Percentiles rank a stretch among this genome's conserved stretches.
Evolutionary conservation across 805 yeast genomes (phyloP).

Genomic region (Suhomyces kilbournensis): DNA sequence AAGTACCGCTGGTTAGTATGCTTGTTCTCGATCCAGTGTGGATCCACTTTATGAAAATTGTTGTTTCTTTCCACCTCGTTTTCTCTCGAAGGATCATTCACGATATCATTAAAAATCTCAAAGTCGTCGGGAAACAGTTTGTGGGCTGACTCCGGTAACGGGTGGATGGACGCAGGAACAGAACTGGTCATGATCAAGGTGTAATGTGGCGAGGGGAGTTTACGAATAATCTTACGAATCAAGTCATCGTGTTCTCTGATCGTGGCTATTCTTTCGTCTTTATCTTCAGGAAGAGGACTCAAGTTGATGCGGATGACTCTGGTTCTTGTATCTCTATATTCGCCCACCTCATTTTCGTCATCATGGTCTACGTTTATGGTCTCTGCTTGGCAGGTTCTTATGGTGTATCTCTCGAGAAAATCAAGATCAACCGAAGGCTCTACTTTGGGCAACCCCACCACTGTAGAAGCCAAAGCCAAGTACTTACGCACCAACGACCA

Average conservation of each 20-base stretch:
- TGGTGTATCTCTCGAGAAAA: slow-evolving; percentile 39
- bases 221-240: slow-evolving; percentile 56
- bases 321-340: slow-evolving; percentile 60
- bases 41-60: slow-evolving; percentile 28
- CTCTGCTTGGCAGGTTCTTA: slow-evolving; percentile 52
- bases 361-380: slow-evolving; percentile 35
- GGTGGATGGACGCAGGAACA: slow-evolving; percentile 22
- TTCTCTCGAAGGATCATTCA: slow-evolving; percentile 49
- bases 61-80: slow-evolving; percentile 56
- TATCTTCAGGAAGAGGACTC: slow-evolving; percentile 40
- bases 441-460: slow-evolving; percentile 56
- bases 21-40: slow-evolving; percentile 22
- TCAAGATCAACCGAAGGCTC: slow-evolving; percentile 41
- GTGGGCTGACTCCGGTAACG: slow-evolving; percentile 29
- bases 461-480: slow-evolving; percentile 56
- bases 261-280: slow-evolving; percentile 20
- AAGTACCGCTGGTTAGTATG: slow-evolving; percentile 32
- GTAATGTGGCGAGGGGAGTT: slow-evolving; percentile 70
- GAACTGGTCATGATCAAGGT: slow-evolving; percentile 54
- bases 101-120: slow-evolving; percentile 55
- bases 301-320: slow-evolving; percentile 62
- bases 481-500: slow-evolving; percentile 53
- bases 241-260: slow-evolving; percentile 44
- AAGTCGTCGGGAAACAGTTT: slow-evolving; percentile 28
- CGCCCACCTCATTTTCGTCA: slow-evolving; percentile 46